Evolutionary conservation across 2,329 filamentous ascomycete genomes (phyloP), one percentile per base, ranked within the genome.

Genomic region (Phialophora verrucosa): DNA sequence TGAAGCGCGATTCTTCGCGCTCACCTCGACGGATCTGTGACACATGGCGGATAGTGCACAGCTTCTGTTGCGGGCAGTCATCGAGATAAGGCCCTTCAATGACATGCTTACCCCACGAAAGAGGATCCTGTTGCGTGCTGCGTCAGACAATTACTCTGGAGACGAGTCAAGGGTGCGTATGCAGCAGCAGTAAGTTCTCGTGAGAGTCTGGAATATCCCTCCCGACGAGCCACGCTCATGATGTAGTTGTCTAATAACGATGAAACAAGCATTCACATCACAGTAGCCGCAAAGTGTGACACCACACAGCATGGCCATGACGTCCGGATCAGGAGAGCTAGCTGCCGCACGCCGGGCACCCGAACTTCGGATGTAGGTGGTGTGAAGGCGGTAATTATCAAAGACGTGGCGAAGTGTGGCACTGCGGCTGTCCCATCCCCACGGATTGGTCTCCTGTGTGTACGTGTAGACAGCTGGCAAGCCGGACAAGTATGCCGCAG

Each of bases 281-380:
- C 53, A 12, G 4, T 14, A 32, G 25, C n/a, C n/a, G 29, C 12
- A 55, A 23, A 4, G 53, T 31, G 49, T 27, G 25, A 27, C 49
- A 29, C 20, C 23, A 51, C 49, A 51, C 49, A n/a, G 29, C 25
- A 55, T 32, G 27, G 51, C 20, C 27, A 32, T 55, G 29, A 20
- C 51, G 53, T 20, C 7, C 12, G 17, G 25, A 12, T 31, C 29
- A 55, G 53, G 53, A 55, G 23, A 55, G 29, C 35, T 17, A 35
- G 25, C 12, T 12, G 25, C 8, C 14, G 14, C 14, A 35, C n/a
- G 10, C 29, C 53, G 31, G 53, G 29, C 53, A 55, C n/a, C 11
- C 29, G 53, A 32, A 35, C 17, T 55, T 55, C 53, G 5, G n/a
- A 8, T 47, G 31, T 4, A 25, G 55, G 55, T 58, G 55, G 55